phyloP scores from a whole-genome alignment of 2,329 filamentous ascomycete species.

The Claviceps maximensis region DNA sequence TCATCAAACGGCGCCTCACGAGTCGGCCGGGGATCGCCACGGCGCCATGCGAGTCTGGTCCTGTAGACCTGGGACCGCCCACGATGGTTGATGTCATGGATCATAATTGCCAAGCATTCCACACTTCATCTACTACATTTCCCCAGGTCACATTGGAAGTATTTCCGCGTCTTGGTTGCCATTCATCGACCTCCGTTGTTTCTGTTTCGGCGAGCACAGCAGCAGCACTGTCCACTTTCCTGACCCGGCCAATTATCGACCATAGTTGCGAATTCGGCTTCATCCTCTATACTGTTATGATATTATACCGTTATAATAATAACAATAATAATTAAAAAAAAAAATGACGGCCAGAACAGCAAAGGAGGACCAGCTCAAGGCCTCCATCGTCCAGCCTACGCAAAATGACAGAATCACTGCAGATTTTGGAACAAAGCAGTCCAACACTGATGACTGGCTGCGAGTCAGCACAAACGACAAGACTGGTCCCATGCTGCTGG shows the following conservation, averaged over 20 bases:
- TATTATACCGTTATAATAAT: too few species aligned
- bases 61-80: neutral
- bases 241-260: neutral
- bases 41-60: neutral
- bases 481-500: conserved; percentile 54
- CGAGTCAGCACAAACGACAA: conserved; percentile 47
- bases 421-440: conserved; percentile 63
- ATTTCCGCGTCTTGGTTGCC: neutral
- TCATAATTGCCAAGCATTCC: conserved; percentile 1
- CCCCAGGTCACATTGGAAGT: neutral
- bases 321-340: neutral
- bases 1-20: neutral
- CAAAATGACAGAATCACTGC: conserved; percentile 52
- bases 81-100: conserved; percentile 6
- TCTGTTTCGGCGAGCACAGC: too few species aligned
- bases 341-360: conserved; percentile 25
- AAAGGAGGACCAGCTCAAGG: conserved; percentile 50
- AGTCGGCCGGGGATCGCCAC: neutral
- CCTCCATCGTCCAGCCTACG: conserved; percentile 44
- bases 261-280: neutral
- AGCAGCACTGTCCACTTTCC: neutral
- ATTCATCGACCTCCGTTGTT: neutral
- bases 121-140: neutral
- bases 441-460: conserved; percentile 68
- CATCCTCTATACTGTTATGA: too few species aligned